Evolutionary conservation across 306 rosid species (phyloP), one percentile per base, ranked within the genome.

Genomic region (Vicia faba): DNA sequence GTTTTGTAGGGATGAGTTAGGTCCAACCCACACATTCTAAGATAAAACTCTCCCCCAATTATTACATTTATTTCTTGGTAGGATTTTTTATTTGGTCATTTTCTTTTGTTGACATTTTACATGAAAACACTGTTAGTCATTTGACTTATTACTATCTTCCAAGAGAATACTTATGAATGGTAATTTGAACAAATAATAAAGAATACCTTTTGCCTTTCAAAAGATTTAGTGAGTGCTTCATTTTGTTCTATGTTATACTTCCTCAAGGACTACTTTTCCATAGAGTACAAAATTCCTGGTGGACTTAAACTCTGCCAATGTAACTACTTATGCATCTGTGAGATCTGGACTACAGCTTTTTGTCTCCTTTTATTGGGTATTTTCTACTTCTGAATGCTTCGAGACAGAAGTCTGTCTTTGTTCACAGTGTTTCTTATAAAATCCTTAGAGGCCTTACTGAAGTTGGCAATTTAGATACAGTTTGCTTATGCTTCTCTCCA

Each of bases 321-420:
- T 20, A 39, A 58, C 69, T 20, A 49, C 28, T 58, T 46, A 56
- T 50, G 64, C 53, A 65, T 66, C 35, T 57, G 9, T 39, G 46
- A 43, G 33, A 26, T 56, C 48, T 65, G 58, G 33, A 38, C 31
- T 64, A 16, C 39, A 18, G 44, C 62, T 18, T 71, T 58, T 39
- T 48, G 8, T 65, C 15, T 31, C 26, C 43, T 71, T 11, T 58
- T 45, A 58, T 5, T 29, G 41, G 28, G 53, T 15, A 3, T 26
- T 1, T 51, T 51, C 58, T 18, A 8, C 12, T 51, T 64, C 44
- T 18, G 20, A 57, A 39, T 40, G 45, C 15, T 18, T 4, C 25
- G 45, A 5, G 5, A 40, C 50, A 72, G 72, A 46, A 20, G 45
- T 59, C 4, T 3, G 18, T 43, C 61, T 67, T 53, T 73, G 26